Percentiles rank a stretch among this genome's conserved stretches.
These are phyloP conservation scores for Ogataea allantospora DNA, from an alignment of 805 yeast genomes.

Conservation along the genomic window DNA sequence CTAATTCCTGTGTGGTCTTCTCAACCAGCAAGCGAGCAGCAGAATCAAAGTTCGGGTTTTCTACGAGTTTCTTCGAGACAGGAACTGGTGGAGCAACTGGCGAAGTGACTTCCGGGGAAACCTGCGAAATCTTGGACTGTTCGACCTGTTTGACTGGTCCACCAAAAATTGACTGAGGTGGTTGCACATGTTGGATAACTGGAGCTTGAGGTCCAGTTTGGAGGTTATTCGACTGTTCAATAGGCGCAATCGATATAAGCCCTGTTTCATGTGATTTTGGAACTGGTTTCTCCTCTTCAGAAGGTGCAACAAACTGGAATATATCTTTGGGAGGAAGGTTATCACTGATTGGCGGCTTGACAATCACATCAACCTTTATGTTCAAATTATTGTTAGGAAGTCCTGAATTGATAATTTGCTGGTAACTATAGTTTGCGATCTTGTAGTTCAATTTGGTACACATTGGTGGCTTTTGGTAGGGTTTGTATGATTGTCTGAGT, in stretches of 20 bases:
- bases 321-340: not conserved
- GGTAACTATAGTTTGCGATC: slow-evolving; percentile 29
- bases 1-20: slow-evolving; percentile 24
- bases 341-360: slow-evolving; percentile 1
- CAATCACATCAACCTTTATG: slow-evolving; percentile 3
- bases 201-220: not conserved
- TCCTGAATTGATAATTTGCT: slow-evolving; percentile 42
- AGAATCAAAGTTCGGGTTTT: slow-evolving; percentile 24
- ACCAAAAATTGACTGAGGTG: not conserved
- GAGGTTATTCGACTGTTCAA: not conserved
- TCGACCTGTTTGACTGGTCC: too few species aligned
- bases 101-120: not conserved
- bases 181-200: not conserved
- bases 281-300: too few species aligned
- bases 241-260: not conserved
- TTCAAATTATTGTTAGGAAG: slow-evolving; percentile 20
- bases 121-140: too few species aligned
- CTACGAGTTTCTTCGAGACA: slow-evolving; percentile 8
- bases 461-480: slow-evolving; percentile 44
- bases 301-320: not conserved
- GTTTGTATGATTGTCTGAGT: slow-evolving; percentile 33
- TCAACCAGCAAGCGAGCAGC: slow-evolving; percentile 32
- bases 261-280: not conserved
- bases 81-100: not conserved
- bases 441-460: slow-evolving; percentile 42